Evolutionary conservation across 129 eudicot genomes (phyloP).

Genomic region (Scalesia atractyloides): DNA sequence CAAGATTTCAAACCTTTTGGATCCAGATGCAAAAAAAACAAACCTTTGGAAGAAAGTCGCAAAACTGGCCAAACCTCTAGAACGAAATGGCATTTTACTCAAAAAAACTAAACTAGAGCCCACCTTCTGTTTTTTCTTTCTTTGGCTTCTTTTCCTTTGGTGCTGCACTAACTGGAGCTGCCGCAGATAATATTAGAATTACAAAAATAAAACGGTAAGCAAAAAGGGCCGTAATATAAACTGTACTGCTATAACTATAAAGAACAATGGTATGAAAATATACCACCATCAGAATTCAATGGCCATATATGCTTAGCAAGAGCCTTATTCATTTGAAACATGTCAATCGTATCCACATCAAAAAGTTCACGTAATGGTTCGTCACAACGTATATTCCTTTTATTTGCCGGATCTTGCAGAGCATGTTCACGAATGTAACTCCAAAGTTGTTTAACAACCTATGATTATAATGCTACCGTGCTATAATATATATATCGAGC

Average conservation of each 20-base stretch:
- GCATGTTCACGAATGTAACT: constrained; percentile 66
- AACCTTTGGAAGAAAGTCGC: no score
- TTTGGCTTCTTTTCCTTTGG: constrained; percentile 63
- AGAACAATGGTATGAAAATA: background rate
- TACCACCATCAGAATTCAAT: constrained; percentile 64
- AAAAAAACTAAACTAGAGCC: background rate
- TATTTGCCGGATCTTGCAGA: constrained; percentile 80
- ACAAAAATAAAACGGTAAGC: constrained; percentile 9
- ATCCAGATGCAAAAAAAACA: no score
- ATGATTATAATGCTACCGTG: background rate
- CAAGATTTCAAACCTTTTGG: no score
- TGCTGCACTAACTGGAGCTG: constrained; percentile 51
- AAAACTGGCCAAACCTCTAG: no score
- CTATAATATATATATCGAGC: no score
- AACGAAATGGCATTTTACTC: no score
- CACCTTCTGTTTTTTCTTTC: constrained; percentile 73
- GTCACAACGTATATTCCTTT: constrained; percentile 72
- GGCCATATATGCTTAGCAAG: constrained; percentile 91
- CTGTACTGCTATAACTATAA: no score
- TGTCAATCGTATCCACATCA: constrained; percentile 66
- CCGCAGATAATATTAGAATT: background rate
- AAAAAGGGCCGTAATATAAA: background rate
- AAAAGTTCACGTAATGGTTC: constrained; percentile 62
- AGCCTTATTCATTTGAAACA: constrained; percentile 90
- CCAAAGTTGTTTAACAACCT: constrained; percentile 93